Conservation (phyloP, 768 basidiomycete genomes). For the Phaffia tasmanica region DNA sequence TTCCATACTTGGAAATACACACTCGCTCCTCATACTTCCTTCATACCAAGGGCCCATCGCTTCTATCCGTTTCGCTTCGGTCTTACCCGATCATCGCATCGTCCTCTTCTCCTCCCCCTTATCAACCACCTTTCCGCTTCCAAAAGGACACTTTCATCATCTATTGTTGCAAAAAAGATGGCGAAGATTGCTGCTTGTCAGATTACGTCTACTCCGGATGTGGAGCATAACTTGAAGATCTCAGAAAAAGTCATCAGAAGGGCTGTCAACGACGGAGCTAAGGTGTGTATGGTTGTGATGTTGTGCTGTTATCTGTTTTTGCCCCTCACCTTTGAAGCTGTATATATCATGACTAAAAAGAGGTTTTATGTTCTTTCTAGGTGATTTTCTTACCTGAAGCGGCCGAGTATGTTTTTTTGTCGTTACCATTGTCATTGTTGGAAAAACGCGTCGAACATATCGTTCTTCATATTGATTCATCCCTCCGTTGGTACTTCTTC, state of each 20-base stretch:
- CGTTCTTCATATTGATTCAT: not conserved
- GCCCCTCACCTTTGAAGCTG: not conserved
- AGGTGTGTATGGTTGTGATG: constrained; percentile 29
- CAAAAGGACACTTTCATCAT: too few species aligned
- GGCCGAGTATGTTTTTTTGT: constrained; percentile 31
- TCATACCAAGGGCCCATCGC: too few species aligned
- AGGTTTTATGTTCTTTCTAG: constrained; percentile 22
- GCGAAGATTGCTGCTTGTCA: constrained; percentile 27
- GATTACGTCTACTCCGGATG: constrained; percentile 31
- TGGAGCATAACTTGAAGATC: constrained; percentile 30
- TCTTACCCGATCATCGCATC: too few species aligned
- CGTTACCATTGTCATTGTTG: not conserved
- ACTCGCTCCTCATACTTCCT: too few species aligned
- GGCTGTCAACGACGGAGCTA: constrained; percentile 31
- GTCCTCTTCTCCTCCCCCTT: too few species aligned
- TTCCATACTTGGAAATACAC: too few species aligned
- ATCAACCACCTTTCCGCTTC: too few species aligned
- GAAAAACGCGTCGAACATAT: not conserved
- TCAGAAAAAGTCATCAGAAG: constrained; percentile 27
- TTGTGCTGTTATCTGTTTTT: too few species aligned
- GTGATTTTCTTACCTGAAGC: constrained; percentile 36
- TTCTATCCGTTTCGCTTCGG: too few species aligned
- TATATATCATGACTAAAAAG: not conserved
- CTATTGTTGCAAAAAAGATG: not conserved
- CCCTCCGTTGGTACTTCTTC: not conserved